Percentiles rank a stretch among this genome's conserved stretches.
These are phyloP conservation scores for Russula sp. DNA, from an alignment of 768 basidiomycete genomes.

Conservation along the genomic window DNA sequence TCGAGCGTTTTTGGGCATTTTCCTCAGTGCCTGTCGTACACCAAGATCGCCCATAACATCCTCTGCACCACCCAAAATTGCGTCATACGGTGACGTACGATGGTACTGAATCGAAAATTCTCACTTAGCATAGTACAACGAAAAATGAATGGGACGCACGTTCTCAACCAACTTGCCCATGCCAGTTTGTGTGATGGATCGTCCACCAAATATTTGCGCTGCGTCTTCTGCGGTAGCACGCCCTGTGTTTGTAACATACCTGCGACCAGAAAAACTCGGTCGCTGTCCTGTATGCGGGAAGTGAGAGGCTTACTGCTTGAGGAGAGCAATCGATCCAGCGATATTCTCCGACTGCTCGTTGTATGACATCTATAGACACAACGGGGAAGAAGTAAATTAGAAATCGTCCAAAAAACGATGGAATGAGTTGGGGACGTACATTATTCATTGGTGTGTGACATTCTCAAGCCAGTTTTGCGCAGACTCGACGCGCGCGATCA, in stretches of 20 bases:
- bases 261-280: slow-evolving; percentile 33
- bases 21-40: slow-evolving; percentile 68
- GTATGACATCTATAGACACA: slow-evolving; percentile 69
- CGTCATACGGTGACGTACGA: slow-evolving; percentile 79
- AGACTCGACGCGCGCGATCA: slow-evolving; percentile 88
- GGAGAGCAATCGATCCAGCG: slow-evolving; percentile 83
- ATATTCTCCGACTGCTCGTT: slow-evolving; percentile 78
- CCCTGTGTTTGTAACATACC: slow-evolving; percentile 64
- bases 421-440: slow-evolving; percentile 39
- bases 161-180: slow-evolving; percentile 86
- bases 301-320: slow-evolving; percentile 67
- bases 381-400: slow-evolving; percentile 16
- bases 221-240: slow-evolving; percentile 73
- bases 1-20: slow-evolving; percentile 55
- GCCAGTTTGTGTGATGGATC: slow-evolving; percentile 80
- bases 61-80: slow-evolving; percentile 78
- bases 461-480: slow-evolving; percentile 88
- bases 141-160: slow-evolving; percentile 38
- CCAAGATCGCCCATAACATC: slow-evolving; percentile 73
- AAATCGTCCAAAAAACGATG: background rate
- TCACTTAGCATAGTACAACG: background rate
- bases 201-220: slow-evolving; percentile 84
- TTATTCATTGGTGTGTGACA: slow-evolving; percentile 92
- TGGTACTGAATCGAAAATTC: slow-evolving; percentile 53
- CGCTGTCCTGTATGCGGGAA: slow-evolving; percentile 6